These are phyloP conservation scores for Wallacemonas collosoma DNA, from an alignment of 208 protist species.

Conservation along the genomic window DNA sequence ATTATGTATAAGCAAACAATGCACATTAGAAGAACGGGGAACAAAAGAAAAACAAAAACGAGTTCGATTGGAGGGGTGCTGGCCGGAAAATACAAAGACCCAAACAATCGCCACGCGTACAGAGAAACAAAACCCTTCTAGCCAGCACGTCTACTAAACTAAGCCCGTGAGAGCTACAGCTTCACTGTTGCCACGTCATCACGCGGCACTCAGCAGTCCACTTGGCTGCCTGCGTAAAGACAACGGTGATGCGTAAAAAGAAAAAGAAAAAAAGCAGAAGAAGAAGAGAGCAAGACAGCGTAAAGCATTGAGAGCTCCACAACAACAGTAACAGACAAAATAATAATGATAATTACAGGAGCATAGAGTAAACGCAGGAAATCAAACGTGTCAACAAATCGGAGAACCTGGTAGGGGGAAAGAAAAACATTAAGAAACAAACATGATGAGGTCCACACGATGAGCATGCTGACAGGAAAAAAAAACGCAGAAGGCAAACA, in stretches of 20 bases:
- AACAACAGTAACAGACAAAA: too few species aligned
- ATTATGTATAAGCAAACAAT: neutral
- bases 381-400: too few species aligned
- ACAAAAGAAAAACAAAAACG: slow-evolving; percentile 7
- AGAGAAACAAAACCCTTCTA: neutral
- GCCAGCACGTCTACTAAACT: neutral
- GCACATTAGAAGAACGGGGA: neutral
- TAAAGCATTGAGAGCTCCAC: neutral
- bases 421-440: slow-evolving; percentile 22
- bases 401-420: too few species aligned
- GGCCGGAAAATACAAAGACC: neutral
- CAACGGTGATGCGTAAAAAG: neutral
- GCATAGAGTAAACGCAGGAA: too few species aligned
- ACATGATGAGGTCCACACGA: slow-evolving; percentile 8
- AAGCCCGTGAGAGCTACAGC: neutral
- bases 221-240: neutral
- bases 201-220: neutral
- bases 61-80: neutral
- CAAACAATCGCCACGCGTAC: neutral
- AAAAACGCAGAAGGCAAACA: too few species aligned
- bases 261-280: slow-evolving; percentile 28
- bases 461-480: neutral
- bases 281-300: slow-evolving; percentile 12
- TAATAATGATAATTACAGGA: too few species aligned
- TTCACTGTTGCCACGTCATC: neutral